Evolutionary conservation across 768 basidiomycete genomes (phyloP).

Genomic region (Lentinula raphanica): DNA sequence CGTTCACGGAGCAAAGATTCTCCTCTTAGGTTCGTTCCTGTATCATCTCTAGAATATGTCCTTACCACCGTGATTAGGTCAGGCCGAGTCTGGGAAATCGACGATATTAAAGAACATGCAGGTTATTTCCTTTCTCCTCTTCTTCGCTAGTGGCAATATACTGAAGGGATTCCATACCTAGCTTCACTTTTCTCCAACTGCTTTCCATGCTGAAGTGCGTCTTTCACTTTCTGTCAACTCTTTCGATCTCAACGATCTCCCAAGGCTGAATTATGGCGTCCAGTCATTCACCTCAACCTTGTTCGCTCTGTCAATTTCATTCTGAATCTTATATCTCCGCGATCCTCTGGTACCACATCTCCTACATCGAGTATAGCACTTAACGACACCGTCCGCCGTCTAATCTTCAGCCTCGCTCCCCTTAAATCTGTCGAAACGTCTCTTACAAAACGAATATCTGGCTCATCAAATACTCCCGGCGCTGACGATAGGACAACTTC

Average conservation of each 20-base stretch:
- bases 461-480: constrained; percentile 2
- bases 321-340: constrained; percentile 22
- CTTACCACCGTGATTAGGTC: constrained; percentile 32
- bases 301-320: constrained; percentile 47
- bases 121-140: constrained; percentile 44
- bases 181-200: constrained; percentile 52
- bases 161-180: constrained; percentile 37
- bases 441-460: constrained; percentile 40
- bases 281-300: constrained; percentile 65
- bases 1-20: constrained; percentile 39
- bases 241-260: not conserved
- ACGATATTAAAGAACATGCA: constrained; percentile 67
- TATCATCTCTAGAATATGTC: not conserved
- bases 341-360: not conserved
- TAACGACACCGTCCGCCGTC: constrained; percentile 34
- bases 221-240: not conserved
- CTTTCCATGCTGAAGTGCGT: constrained; percentile 50
- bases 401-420: constrained; percentile 48
- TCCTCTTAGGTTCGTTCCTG: constrained; percentile 47
- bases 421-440: constrained; percentile 51
- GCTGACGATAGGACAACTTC: not conserved
- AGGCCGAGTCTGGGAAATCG: constrained; percentile 66
- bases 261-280: constrained; percentile 52
- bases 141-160: not conserved
- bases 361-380: constrained; percentile 10